A percentile compares a stretch with the other conserved stretches of the same genome.
These are phyloP conservation scores for Pyrenula aspistea DNA, from an alignment of 495 filamentous ascomycete species.

Conservation along the genomic window DNA sequence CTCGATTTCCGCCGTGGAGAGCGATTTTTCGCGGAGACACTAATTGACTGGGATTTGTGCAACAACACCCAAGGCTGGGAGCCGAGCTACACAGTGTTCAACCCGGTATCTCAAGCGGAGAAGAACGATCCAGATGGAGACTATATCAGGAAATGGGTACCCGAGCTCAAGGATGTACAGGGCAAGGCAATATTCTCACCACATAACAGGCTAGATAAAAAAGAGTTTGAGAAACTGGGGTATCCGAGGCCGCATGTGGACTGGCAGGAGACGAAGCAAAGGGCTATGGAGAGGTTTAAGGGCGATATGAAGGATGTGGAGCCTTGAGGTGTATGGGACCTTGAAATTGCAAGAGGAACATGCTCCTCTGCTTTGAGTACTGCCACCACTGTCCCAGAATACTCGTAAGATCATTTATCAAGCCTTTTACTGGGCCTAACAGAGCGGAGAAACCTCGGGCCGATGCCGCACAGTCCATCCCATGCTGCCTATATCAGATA, in stretches of 20 bases:
- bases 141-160: slow-evolving; percentile 64
- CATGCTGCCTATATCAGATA: too few species aligned
- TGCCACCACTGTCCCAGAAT: too few species aligned
- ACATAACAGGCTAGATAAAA: slow-evolving; percentile 18
- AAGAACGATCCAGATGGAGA: slow-evolving; percentile 46
- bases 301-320: slow-evolving; percentile 19
- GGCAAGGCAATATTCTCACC: slow-evolving; percentile 30
- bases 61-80: slow-evolving; percentile 37
- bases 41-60: slow-evolving; percentile 31
- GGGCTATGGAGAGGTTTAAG: slow-evolving; percentile 27
- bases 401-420: neutral
- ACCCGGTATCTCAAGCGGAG: slow-evolving; percentile 30
- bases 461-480: neutral
- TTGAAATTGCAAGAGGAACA: too few species aligned
- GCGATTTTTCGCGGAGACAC: slow-evolving; percentile 29
- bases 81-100: slow-evolving; percentile 31
- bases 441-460: slow-evolving; percentile 12
- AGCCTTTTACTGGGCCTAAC: slow-evolving; percentile 19
- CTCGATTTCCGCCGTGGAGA: slow-evolving; percentile 30
- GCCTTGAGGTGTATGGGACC: slow-evolving; percentile 12
- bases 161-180: slow-evolving; percentile 36
- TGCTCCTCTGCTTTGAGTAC: too few species aligned
- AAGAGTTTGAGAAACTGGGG: slow-evolving; percentile 31
- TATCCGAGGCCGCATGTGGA: slow-evolving; percentile 32
- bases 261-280: slow-evolving; percentile 25